phyloP scores from a whole-genome alignment of 805 yeast genomes.

The Wickerhamomyces sydowiorum region DNA sequence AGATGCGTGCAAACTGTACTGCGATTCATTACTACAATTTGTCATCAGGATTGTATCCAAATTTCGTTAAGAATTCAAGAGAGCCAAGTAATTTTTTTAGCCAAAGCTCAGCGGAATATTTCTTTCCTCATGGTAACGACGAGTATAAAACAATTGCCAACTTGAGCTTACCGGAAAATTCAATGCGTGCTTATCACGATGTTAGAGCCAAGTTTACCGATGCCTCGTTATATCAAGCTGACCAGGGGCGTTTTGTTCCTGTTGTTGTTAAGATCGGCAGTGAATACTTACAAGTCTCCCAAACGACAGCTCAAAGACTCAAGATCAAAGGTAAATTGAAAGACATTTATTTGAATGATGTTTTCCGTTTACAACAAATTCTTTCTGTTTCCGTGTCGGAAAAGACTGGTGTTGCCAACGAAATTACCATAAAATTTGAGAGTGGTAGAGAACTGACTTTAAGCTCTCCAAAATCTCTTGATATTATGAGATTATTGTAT shows the following conservation, averaged over 20 bases:
- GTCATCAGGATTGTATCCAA: constrained; percentile 21
- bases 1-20: constrained; percentile 45
- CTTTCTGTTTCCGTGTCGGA: constrained; percentile 34
- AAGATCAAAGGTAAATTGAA: constrained; percentile 31
- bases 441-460: constrained; percentile 34
- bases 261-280: constrained; percentile 66
- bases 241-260: constrained; percentile 46
- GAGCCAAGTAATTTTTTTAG: constrained; percentile 19
- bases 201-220: constrained; percentile 47
- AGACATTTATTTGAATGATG: constrained; percentile 35
- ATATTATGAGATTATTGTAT: constrained; percentile 65
- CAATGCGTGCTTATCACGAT: constrained; percentile 39
- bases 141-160: constrained; percentile 37
- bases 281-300: constrained; percentile 53
- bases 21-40: constrained; percentile 44
- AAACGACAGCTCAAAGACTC: constrained; percentile 36
- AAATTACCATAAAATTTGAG: constrained; percentile 38
- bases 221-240: constrained; percentile 44
- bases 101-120: constrained; percentile 24
- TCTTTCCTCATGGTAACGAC: constrained; percentile 42
- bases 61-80: constrained; percentile 21
- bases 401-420: constrained; percentile 42
- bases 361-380: constrained; percentile 35
- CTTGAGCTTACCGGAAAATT: constrained; percentile 37
- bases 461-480: constrained; percentile 45